Base-by-base conservation (phyloP, 164 flowering plant species). In the Amborella trichopoda region DNA sequence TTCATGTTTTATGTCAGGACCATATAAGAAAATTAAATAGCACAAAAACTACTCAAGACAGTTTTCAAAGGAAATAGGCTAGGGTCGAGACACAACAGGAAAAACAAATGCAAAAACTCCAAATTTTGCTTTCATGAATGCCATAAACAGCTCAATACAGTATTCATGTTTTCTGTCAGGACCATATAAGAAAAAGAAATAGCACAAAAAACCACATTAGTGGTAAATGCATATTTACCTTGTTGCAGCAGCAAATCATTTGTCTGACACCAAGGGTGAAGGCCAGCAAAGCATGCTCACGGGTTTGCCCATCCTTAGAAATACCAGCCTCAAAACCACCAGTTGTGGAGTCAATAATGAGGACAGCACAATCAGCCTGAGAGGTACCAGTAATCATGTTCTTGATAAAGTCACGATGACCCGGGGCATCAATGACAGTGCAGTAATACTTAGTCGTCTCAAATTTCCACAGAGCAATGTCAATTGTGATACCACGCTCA, bases 261-360 rank as follows among this genome's bases (percentile, higher is more conserved):
- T 58, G 62, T 22, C 40, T 58, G 14, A 58, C 62, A 4, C 62
- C 62, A 28, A 58, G 52, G 6, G 62, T 58, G 32, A 58, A 58
- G 25, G 62, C 62, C 45, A 58, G 56, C 40, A 58, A 26, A 13
- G 56, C 63, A 46, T 59, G 63, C 49, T 59, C 63, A 52, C 58
- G 63, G n/a, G 58, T 59, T 48, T 59, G 63, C 6, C 57, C 63
- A 52, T 59, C 63, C 63, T 59, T 59, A 20, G 63, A 59, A 23
- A 59, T 59, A 16, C 57, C 63, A 40, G 63, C 63, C 20, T 59
- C 63, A 47, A 59, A 59, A 30, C 63, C 63, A 40, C 57, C 63
- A 40, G 63, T 59, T 33, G 63, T 52, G 48, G 63, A 59, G 33
- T 59, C 63, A 46, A 59, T 59, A 28, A 59, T 59, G 12, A 59